Conservation (phyloP, 257 asterid species). For the Solanum lycopersicoides region DNA sequence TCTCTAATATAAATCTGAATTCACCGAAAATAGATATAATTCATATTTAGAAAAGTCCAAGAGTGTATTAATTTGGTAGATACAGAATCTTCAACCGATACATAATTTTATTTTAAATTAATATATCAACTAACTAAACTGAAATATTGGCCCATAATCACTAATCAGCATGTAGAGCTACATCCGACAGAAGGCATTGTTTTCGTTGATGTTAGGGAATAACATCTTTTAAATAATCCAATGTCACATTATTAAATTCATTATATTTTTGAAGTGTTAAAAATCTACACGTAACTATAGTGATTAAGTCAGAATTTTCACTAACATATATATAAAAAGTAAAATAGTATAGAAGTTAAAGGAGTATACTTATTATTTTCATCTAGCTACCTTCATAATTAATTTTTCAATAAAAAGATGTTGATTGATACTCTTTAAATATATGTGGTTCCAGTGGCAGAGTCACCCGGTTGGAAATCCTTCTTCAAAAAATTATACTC, state of each 20-base stretch:
- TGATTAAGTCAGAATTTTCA: rapidly evolving
- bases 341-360: no score
- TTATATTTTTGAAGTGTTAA: no score
- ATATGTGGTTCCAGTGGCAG: no score
- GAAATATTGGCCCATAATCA: background rate
- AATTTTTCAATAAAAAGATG: no score
- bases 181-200: background rate
- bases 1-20: rapidly evolving
- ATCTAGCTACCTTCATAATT: no score
- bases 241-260: background rate
- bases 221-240: background rate
- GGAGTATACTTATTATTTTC: no score
- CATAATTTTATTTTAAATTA: background rate
- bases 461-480: rapidly evolving
- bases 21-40: no score
- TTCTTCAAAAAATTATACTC: no score
- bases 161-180: background rate
- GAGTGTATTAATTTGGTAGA: background rate
- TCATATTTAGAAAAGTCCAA: background rate
- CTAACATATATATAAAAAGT: no score
- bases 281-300: no score
- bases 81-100: background rate
- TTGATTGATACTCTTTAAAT: background rate
- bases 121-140: background rate
- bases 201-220: background rate